Evolutionary conservation across 2,329 filamentous ascomycete species (phyloP), one percentile per base, ranked within the genome.

Genomic region (Ophiostoma pallidulum): DNA sequence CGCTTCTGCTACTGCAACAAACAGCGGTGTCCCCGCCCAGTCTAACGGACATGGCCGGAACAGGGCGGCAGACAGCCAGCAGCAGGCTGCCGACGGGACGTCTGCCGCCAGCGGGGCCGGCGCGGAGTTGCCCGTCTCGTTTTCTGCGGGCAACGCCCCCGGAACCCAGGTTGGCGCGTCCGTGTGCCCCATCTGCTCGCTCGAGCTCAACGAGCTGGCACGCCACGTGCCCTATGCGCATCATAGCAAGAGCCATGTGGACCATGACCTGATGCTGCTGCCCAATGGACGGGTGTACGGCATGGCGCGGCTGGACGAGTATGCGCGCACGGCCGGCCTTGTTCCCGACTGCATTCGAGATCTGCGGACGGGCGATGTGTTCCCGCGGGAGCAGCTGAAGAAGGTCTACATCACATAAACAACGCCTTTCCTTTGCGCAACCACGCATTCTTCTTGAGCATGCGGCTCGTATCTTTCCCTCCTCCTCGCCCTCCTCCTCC

Each of bases 171-270:
- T 57, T 54, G 29, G 56, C 59, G 19, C 51, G 3, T 53, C 53
- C 13, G 49, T 97, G 36, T 98, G 92, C 58, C 92, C 92, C 3
- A 97, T 98, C 60, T 98, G 92, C 70, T 92, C 85, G 41, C 92
- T 85, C 1, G 92, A 98, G 66, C 77, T 98, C 48, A 97, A 97
- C 63, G 86, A 90, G 59, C 76, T 98, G 29, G 91, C 92, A 2
- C 75, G 83, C 44, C 82, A 84, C 57, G 86, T 98, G 38, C 92
- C 92, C 1, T 97, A 97, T 59, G 92, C 92, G 3, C 86, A 95
- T 60, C 92, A 98, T 64, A 90, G 85, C 26, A 94, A 94, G 72
- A 95, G 88, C 61, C 86, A 88, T 52, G 87, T 97, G 26, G 91
- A 95, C 61, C 80, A 80, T 39, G 90, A 97, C 60, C 77, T 92